phyloP scores from a whole-genome alignment of 2,329 filamentous ascomycete genomes.

The Phialemonium atrogriseum region DNA sequence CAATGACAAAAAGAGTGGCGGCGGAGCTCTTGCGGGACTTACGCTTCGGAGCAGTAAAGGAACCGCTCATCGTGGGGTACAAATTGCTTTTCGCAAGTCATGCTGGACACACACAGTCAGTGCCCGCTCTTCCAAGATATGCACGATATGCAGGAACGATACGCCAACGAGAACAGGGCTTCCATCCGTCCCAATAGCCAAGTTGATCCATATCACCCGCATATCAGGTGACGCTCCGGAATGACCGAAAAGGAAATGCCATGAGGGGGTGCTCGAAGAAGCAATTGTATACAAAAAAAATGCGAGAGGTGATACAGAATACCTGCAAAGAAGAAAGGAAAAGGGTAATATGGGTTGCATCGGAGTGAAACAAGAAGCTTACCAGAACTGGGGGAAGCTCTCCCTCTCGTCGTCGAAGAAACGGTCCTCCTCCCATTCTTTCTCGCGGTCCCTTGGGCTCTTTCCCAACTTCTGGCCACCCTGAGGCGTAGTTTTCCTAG shows the following conservation, averaged over 20 bases:
- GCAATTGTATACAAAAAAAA: constrained; percentile 10
- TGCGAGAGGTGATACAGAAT: constrained; percentile 3
- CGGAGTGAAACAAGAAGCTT: constrained; percentile 24
- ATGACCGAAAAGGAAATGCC: constrained; percentile 15
- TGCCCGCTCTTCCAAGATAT: no score
- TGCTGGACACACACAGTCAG: constrained; percentile 35
- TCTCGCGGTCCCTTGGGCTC: constrained; percentile 41
- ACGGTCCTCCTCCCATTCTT: constrained; percentile 38
- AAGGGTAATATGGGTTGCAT: constrained; percentile 9
- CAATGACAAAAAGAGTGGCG: not conserved
- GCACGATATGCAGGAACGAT: constrained; percentile 23
- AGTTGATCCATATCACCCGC: constrained; percentile 15
- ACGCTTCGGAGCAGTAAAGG: constrained; percentile 57
- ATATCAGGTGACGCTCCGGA: constrained; percentile 23
- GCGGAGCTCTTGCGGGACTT: constrained; percentile 26
- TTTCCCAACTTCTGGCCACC: constrained; percentile 39
- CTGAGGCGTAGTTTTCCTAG: constrained; percentile 31
- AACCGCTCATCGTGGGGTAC: constrained; percentile 47
- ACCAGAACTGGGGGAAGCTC: constrained; percentile 60
- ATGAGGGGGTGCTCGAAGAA: constrained; percentile 10
- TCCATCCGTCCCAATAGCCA: no score
- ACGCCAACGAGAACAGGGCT: no score
- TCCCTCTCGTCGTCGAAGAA: constrained; percentile 51
- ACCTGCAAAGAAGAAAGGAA: constrained; percentile 14
- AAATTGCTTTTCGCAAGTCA: constrained; percentile 62